A percentile compares a stretch with the other conserved stretches of the same genome.
These are phyloP conservation scores for Didymella arachidicola DNA, from an alignment of 2,329 filamentous ascomycete species.

Conservation along the genomic window DNA sequence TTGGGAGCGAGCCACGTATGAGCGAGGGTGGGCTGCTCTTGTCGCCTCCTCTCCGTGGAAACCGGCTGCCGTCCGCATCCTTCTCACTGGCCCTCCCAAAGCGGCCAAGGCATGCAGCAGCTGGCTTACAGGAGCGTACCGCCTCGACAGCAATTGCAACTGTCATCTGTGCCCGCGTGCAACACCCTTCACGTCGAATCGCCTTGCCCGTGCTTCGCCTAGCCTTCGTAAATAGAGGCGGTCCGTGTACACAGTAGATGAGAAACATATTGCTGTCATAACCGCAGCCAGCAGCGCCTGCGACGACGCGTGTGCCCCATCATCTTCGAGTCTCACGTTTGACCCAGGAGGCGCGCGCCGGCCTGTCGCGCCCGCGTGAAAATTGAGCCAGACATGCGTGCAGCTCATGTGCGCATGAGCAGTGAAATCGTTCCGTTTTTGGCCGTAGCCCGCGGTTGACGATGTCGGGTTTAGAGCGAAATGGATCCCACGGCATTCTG, in stretches of 20 bases:
- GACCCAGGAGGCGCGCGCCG: constrained; percentile 12
- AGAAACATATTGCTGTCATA: constrained; percentile 36
- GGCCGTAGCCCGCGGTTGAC: constrained; percentile 34
- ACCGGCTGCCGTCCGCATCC: constrained; percentile 25
- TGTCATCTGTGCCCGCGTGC: constrained; percentile 10
- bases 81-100: constrained; percentile 19
- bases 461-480: constrained; percentile 10
- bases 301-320: not conserved
- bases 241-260: constrained; percentile 30
- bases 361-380: constrained; percentile 27
- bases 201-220: constrained; percentile 18
- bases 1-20: constrained; percentile 41
- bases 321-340: not conserved
- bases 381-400: constrained; percentile 30
- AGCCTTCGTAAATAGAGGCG: constrained; percentile 29
- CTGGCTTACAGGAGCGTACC: constrained; percentile 10
- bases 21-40: constrained; percentile 20
- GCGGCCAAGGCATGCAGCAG: constrained; percentile 19
- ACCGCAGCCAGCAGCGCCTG: not conserved
- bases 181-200: constrained; percentile 21
- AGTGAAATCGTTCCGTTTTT: constrained; percentile 30
- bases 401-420: constrained; percentile 34
- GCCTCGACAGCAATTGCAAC: constrained; percentile 12
- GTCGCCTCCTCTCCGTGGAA: constrained; percentile 25
- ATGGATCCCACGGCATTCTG: constrained; percentile 28